Base-by-base conservation (phyloP, 2,329 filamentous ascomycete genomes). In the Zymoseptoria pseudotritici region DNA sequence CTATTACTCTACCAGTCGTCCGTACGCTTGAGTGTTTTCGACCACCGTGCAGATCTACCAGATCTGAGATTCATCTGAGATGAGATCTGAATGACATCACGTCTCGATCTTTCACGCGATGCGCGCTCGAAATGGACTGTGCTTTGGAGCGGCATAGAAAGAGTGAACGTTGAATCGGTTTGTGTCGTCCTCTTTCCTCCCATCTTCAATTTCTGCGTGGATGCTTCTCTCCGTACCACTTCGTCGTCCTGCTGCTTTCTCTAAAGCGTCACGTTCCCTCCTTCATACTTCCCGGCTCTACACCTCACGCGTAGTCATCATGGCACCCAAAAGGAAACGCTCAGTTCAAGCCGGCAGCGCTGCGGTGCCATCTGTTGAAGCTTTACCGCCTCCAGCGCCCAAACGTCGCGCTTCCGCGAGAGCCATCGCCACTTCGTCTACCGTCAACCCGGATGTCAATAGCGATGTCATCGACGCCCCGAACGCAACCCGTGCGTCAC, bases 381-480 rank as follows among this genome's bases (percentile, higher is more conserved):
- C 24, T 8, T 29, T 55, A 22, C 26, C 51, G 11, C 58, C 62
- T 7, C 60, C 62, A 17, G 8, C 55, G n/a, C n/a, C 58, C 9
- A 64, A 61, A 20, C 61, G 58, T 46, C 58, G 65, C 17, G 60
- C 62, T 1, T 63, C 64, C 42, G 58, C 61, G 0, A 59, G 64
- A 22, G 63, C 59, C 10, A 58, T 61, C 26, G 56, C 58, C 29
- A 58, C 62, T 11, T 58, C 62, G 17, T 60, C 61, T 5, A 53
- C 54, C 24, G 64, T 67, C 19, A 70, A 72, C 46, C 71, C 71
- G 6, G 66, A 71, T 36, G 54, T 59, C 22, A 78, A 77, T 57
- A 66, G 68, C 42, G 75, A 78, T 17, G 68, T 79, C 19, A 58
- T 78, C 9, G 77, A 79, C 61, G 76, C 74, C 4, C 70, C 74